A percentile compares a stretch with the other conserved stretches of the same genome.
Conservation (phyloP, 768 basidiomycete genomes). For the Chlorophyllum brunneum region DNA sequence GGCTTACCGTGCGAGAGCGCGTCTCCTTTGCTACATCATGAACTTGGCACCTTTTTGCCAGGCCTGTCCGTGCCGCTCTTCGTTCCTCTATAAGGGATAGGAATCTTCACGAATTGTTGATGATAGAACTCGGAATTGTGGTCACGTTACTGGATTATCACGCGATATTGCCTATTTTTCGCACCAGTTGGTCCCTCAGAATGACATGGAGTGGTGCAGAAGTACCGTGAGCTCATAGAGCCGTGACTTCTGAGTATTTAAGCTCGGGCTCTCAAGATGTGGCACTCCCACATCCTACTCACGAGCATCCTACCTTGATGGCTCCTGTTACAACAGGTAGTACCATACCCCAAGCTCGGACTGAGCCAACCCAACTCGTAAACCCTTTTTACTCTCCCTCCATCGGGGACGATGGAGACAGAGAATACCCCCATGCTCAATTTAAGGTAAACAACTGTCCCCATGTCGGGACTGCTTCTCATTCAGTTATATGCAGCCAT, state of each 20-base stretch:
- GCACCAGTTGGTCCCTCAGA: slow-evolving; percentile 12
- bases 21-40: too few relatives aligned
- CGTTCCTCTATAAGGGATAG: too few relatives aligned
- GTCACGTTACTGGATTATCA: slow-evolving; percentile 15
- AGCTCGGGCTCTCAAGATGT: background rate
- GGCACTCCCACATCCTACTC: background rate
- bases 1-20: background rate
- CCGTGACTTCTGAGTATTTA: background rate
- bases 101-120: too few relatives aligned
- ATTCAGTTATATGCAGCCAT: slow-evolving; percentile 39
- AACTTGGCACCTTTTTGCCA: background rate
- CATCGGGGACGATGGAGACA: slow-evolving; percentile 45
- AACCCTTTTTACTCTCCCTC: slow-evolving; percentile 72
- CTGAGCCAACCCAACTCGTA: slow-evolving; percentile 28
- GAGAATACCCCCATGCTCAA: slow-evolving; percentile 48
- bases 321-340: slow-evolving; percentile 42
- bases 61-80: too few relatives aligned
- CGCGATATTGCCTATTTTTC: slow-evolving; percentile 15
- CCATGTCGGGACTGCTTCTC: background rate
- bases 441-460: slow-evolving; percentile 45
- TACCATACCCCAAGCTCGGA: slow-evolving; percentile 16
- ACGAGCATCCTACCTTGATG: slow-evolving; percentile 29
- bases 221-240: background rate
- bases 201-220: too few relatives aligned
- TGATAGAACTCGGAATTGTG: background rate